These are phyloP conservation scores for Mychonastes homosphaera DNA, from an alignment of 139 green algal species.

Conservation along the genomic window DNA sequence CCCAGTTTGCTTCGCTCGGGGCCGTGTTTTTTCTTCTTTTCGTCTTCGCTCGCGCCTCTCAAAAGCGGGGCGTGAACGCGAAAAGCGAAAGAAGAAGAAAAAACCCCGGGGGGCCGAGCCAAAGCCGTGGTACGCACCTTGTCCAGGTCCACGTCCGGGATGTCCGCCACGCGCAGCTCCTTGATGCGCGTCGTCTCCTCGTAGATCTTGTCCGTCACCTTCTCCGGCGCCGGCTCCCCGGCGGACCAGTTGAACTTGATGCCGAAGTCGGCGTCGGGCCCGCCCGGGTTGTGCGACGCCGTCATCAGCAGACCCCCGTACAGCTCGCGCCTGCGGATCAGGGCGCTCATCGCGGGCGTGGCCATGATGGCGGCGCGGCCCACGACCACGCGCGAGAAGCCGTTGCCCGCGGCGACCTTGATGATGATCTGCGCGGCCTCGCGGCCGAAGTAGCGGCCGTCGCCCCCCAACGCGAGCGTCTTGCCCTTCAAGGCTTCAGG, in stretches of 20 bases:
- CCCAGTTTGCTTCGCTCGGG: too few relatives aligned
- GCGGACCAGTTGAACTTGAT: conserved; percentile 99
- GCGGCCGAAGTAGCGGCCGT: conserved; percentile 98
- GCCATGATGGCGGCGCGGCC: conserved; percentile 91
- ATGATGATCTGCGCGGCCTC: conserved; percentile 94
- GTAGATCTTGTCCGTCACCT: conserved; percentile 97
- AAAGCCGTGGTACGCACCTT: too few relatives aligned
- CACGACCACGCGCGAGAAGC: conserved; percentile 71
- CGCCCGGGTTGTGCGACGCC: conserved; percentile 94
- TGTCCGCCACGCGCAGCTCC: conserved; percentile 76
- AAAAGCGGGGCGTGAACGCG: too few relatives aligned
- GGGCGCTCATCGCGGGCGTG: conserved; percentile 90
- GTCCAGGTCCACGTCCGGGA: conserved; percentile 88
- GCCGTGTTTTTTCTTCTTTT: too few relatives aligned
- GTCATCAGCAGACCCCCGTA: conserved; percentile 97
- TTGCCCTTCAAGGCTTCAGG: conserved; percentile 78
- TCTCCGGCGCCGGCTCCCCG: conserved; percentile 88
- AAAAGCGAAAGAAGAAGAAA: too few relatives aligned
- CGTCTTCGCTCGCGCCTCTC: too few relatives aligned
- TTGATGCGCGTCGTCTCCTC: conserved; percentile 75
- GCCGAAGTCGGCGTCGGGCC: conserved; percentile 94
- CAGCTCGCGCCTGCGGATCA: conserved; percentile 80
- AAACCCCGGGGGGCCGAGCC: too few relatives aligned
- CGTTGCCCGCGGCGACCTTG: conserved; percentile 79
- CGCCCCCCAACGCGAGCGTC: conserved; percentile 85